Conservation (phyloP, 192 early-diverging fungal species). For the Jimgerdemannia flammicorona region DNA sequence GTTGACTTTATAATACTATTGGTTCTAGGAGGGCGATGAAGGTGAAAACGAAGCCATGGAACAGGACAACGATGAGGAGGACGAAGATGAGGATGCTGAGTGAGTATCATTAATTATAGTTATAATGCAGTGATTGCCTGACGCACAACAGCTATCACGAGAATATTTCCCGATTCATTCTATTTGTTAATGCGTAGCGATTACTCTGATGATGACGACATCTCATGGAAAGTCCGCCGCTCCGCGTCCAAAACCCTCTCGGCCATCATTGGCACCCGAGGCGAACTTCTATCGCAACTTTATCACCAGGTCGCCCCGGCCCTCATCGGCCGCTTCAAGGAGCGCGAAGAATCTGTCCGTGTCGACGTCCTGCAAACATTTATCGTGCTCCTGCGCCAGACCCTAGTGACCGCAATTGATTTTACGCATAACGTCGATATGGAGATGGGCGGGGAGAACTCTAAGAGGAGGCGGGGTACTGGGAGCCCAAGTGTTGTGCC, state of each 20-base stretch:
- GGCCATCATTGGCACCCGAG: constrained; percentile 66
- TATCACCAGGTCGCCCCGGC: constrained; percentile 67
- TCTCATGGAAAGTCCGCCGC: constrained; percentile 89
- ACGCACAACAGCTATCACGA: background rate
- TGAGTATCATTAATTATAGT: constrained; percentile 24
- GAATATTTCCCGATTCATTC: background rate
- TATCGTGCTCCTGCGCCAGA: constrained; percentile 59
- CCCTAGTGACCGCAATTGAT: constrained; percentile 42
- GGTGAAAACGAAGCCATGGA: constrained; percentile 51
- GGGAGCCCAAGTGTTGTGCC: constrained; percentile 24
- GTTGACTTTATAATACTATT: background rate
- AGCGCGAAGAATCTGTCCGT: constrained; percentile 83
- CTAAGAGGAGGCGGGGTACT: constrained; percentile 41
- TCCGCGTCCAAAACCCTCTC: constrained; percentile 71
- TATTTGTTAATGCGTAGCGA: constrained; percentile 37
- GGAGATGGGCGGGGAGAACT: constrained; percentile 14
- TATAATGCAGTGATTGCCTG: background rate
- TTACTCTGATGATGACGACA: constrained; percentile 88
- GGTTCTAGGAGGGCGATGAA: constrained; percentile 14
- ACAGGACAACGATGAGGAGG: constrained; percentile 56
- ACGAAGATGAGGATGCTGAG: constrained; percentile 62
- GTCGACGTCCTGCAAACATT: constrained; percentile 75
- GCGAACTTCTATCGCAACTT: constrained; percentile 60
- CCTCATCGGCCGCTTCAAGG: constrained; percentile 74
- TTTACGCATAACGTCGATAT: constrained; percentile 27